phyloP scores from a whole-genome alignment of 2,329 filamentous ascomycete species.

The Dothistroma pini region DNA sequence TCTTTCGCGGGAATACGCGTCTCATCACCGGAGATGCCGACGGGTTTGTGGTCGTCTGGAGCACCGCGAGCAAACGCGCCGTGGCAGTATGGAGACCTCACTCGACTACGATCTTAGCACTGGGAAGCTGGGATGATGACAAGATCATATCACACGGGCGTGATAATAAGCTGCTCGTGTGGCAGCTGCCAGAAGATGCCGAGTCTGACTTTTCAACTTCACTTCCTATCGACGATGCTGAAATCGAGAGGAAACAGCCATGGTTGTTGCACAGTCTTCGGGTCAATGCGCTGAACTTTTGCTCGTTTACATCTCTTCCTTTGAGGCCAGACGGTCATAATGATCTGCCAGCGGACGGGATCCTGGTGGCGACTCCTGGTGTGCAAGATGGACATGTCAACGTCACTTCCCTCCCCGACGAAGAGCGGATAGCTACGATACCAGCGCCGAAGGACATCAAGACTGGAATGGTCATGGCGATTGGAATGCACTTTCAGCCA shows the following conservation, averaged over 20 bases:
- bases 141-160: constrained; percentile 88
- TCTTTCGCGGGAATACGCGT: constrained; percentile 68
- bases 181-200: constrained; percentile 63
- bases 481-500: constrained; percentile 49
- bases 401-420: constrained; percentile 75
- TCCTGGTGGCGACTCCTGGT: constrained; percentile 73
- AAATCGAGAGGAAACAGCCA: constrained; percentile 57
- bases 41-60: constrained; percentile 85
- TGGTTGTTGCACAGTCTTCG: constrained; percentile 82
- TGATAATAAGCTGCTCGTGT: constrained; percentile 81
- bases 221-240: constrained; percentile 64
- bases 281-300: constrained; percentile 96
- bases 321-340: constrained; percentile 6
- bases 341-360: constrained; percentile 28
- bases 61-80: constrained; percentile 73
- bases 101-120: constrained; percentile 68
- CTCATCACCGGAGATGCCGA: constrained; percentile 86
- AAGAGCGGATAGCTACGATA: constrained; percentile 62
- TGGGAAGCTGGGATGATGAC: constrained; percentile 67
- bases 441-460: constrained; percentile 49
- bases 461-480: constrained; percentile 83
- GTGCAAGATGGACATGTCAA: constrained; percentile 60
- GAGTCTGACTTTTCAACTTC: constrained; percentile 63
- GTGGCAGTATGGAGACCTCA: constrained; percentile 86
- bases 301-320: constrained; percentile 66